A percentile compares a stretch with the other conserved stretches of the same genome.
Conservation (phyloP, 2,329 filamentous ascomycete species). For the Emmonsia crescens region DNA sequence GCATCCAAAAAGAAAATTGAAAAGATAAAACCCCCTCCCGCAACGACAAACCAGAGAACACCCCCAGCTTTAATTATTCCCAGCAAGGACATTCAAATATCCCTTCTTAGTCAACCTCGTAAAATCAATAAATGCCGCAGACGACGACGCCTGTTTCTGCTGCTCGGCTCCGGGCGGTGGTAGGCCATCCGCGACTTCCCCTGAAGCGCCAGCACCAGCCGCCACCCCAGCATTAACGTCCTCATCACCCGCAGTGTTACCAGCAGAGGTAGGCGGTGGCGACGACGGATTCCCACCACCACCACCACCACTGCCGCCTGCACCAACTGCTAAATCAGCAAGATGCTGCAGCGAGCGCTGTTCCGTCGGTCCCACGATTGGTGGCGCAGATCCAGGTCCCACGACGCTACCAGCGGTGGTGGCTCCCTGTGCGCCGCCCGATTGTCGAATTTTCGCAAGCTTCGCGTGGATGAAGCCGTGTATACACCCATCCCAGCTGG, state of each 20-base stretch:
- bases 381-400: slow-evolving; percentile 17
- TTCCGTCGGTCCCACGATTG: slow-evolving; percentile 31
- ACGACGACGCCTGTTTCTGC: neutral
- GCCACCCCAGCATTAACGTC: neutral
- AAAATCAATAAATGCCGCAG: slow-evolving; percentile 17
- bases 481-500: slow-evolving; percentile 32
- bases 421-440: slow-evolving; percentile 21
- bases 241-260: slow-evolving; percentile 6
- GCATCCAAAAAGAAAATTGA: neutral
- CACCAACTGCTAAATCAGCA: slow-evolving; percentile 34
- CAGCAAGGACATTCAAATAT: slow-evolving; percentile 31
- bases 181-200: slow-evolving; percentile 2
- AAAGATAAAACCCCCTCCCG: no score
- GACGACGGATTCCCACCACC: slow-evolving; percentile 19
- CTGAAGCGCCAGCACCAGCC: neutral
- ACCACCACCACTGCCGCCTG: slow-evolving; percentile 27
- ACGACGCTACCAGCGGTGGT: neutral
- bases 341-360: slow-evolving; percentile 36
- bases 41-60: no score
- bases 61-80: slow-evolving; percentile 3
- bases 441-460: slow-evolving; percentile 22
- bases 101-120: slow-evolving; percentile 32
- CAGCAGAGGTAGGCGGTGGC: slow-evolving; percentile 7
- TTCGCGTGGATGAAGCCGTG: slow-evolving; percentile 31
- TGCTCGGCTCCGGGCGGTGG: neutral